These are phyloP conservation scores for Neolentinus lepideus DNA, from an alignment of 1,284 basidiomycete genomes.

Conservation along the genomic window DNA sequence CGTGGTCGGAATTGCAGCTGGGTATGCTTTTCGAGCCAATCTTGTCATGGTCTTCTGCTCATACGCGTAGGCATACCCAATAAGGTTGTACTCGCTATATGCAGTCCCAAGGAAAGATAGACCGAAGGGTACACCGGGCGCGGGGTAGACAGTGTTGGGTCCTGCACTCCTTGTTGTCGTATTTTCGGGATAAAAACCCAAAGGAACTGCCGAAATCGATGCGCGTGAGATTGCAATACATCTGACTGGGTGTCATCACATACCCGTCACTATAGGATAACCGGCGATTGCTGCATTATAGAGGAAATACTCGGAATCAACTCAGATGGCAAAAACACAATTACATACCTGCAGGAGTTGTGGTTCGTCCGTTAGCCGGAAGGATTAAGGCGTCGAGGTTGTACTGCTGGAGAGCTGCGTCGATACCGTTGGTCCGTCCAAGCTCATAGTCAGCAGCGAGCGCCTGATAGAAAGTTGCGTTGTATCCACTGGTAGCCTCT, in stretches of 20 bases:
- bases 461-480: slow-evolving; percentile 39
- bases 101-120: slow-evolving; percentile 59
- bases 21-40: slow-evolving; percentile 40
- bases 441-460: slow-evolving; percentile 44
- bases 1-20: slow-evolving; percentile 48
- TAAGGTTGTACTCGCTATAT: slow-evolving; percentile 52
- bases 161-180: slow-evolving; percentile 21
- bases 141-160: slow-evolving; percentile 33
- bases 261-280: slow-evolving; percentile 29
- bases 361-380: slow-evolving; percentile 42
- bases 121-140: slow-evolving; percentile 56
- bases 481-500: slow-evolving; percentile 39
- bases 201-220: slow-evolving; percentile 35
- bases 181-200: slow-evolving; percentile 53
- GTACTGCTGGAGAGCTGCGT: slow-evolving; percentile 41
- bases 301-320: neutral
- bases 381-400: slow-evolving; percentile 53
- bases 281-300: slow-evolving; percentile 40
- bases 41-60: slow-evolving; percentile 58
- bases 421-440: slow-evolving; percentile 48
- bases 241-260: neutral
- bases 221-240: neutral
- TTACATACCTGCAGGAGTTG: slow-evolving; percentile 30
- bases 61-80: slow-evolving; percentile 57
- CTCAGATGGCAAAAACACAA: slow-evolving; percentile 4